Evolutionary conservation across 106 monocot species (phyloP).

Genomic region (Phalaenopsis equestris): DNA sequence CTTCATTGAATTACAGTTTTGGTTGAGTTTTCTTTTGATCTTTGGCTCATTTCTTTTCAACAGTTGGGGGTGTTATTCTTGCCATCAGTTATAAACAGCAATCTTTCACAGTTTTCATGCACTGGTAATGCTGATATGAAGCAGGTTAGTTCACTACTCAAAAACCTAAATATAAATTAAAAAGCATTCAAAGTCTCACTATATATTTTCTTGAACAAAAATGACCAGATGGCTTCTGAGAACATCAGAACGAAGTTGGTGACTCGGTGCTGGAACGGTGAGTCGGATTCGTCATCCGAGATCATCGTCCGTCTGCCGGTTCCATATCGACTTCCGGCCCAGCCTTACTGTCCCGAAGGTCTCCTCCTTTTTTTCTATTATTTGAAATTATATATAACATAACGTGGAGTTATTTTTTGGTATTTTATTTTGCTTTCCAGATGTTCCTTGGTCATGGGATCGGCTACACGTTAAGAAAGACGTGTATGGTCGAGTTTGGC

Average conservation of each 20-base stretch:
- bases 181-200: neutral
- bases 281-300: conserved; percentile 21
- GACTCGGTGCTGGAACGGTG: conserved; percentile 37
- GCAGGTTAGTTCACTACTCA: conserved; percentile 15
- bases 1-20: neutral
- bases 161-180: neutral
- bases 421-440: conserved; percentile 24
- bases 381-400: neutral
- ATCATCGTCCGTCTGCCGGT: conserved; percentile 50
- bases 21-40: neutral
- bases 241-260: conserved; percentile 35
- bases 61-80: conserved; percentile 93
- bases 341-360: conserved; percentile 78
- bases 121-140: conserved; percentile 20
- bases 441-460: conserved; percentile 99
- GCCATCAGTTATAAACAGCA: conserved; percentile 26
- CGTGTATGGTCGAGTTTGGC: conserved; percentile 80
- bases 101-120: conserved; percentile 50
- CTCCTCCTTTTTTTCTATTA: neutral
- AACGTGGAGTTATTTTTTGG: neutral
- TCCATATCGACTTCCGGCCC: conserved; percentile 87
- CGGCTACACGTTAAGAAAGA: conserved; percentile 73
- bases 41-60: conserved; percentile 4
- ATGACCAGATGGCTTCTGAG: neutral
- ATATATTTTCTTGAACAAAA: conserved; percentile 2